A percentile compares a stretch with the other conserved stretches of the same genome.
Evolutionary conservation across 352 stramenopile species (phyloP).

Genomic region (Heterotrichella gracilis): DNA sequence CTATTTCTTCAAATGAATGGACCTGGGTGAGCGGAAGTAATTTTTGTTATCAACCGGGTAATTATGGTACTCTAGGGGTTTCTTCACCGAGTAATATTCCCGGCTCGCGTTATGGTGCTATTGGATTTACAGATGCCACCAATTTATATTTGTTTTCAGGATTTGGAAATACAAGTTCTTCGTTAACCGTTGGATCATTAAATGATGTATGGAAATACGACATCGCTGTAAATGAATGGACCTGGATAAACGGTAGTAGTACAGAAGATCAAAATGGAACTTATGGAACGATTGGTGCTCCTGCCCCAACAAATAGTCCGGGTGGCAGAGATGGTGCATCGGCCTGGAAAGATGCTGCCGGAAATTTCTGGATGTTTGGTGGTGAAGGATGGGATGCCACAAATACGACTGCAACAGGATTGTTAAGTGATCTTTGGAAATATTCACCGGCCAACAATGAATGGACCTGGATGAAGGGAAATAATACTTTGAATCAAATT

Average conservation of each 20-base stretch:
- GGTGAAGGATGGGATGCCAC: not conserved
- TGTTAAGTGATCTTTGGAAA: not conserved
- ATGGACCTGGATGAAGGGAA: not conserved
- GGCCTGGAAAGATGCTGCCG: not conserved
- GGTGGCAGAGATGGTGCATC: not conserved
- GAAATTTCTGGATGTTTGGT: not conserved
- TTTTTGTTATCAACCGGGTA: not conserved
- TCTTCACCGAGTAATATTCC: constrained; percentile 4
- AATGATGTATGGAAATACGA: not conserved
- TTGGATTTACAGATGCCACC: not conserved
- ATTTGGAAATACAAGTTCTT: not conserved
- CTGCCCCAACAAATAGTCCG: not conserved
- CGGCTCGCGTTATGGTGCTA: not conserved
- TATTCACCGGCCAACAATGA: not conserved
- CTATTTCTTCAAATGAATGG: not conserved
- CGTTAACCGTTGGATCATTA: too few relatives aligned
- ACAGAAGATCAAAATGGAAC: not conserved
- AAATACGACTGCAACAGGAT: too few relatives aligned
- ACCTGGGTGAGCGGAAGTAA: not conserved
- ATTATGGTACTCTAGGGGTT: not conserved
- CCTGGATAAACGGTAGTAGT: not conserved
- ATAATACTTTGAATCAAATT: not conserved
- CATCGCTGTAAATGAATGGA: not conserved
- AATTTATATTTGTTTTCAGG: not conserved
- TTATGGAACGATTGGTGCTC: not conserved